phyloP scores from a whole-genome alignment of 768 basidiomycete genomes.

The Albatrellus ellisii region DNA sequence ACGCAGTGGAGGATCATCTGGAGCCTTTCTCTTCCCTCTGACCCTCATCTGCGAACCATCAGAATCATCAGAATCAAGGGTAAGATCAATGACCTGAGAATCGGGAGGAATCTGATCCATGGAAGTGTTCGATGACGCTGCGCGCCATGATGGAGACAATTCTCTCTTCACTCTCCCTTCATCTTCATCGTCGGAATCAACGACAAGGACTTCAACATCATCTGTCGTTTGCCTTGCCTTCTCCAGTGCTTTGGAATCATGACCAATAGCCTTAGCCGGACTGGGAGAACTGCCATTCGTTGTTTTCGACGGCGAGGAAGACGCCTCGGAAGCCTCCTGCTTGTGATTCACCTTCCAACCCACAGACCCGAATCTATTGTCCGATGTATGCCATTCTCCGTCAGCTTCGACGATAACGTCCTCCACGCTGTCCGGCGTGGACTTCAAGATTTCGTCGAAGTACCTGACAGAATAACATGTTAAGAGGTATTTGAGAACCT shows the following conservation, averaged over 20 bases:
- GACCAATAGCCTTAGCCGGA: slow-evolving; percentile 13
- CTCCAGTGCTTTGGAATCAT: slow-evolving; percentile 17
- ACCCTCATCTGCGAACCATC: slow-evolving; percentile 22
- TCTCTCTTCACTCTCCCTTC: slow-evolving; percentile 68
- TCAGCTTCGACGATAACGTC: slow-evolving; percentile 91
- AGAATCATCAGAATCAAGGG: slow-evolving; percentile 71
- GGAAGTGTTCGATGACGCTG: slow-evolving; percentile 5
- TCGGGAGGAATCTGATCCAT: slow-evolving; percentile 7
- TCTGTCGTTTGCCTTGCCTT: slow-evolving; percentile 30
- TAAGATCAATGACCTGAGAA: slow-evolving; percentile 67
- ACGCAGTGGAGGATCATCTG: slow-evolving; percentile 20
- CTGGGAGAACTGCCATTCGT: slow-evolving; percentile 11
- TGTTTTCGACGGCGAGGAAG: slow-evolving; percentile 9
- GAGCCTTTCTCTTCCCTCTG: slow-evolving; percentile 45
- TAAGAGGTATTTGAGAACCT: not conserved
- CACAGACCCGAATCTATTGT: slow-evolving; percentile 70
- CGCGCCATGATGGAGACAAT: slow-evolving; percentile 47
- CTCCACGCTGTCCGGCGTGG: slow-evolving; percentile 69
- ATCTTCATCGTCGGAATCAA: slow-evolving; percentile 63
- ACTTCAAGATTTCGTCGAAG: slow-evolving; percentile 72
- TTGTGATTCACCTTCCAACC: slow-evolving; percentile 52
- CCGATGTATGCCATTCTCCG: slow-evolving; percentile 91
- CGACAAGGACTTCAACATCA: slow-evolving; percentile 37
- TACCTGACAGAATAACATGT: slow-evolving; percentile 37
- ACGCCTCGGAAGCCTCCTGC: not conserved